phyloP scores from a whole-genome alignment of 768 basidiomycete species.

The Cubamyces sp. region DNA sequence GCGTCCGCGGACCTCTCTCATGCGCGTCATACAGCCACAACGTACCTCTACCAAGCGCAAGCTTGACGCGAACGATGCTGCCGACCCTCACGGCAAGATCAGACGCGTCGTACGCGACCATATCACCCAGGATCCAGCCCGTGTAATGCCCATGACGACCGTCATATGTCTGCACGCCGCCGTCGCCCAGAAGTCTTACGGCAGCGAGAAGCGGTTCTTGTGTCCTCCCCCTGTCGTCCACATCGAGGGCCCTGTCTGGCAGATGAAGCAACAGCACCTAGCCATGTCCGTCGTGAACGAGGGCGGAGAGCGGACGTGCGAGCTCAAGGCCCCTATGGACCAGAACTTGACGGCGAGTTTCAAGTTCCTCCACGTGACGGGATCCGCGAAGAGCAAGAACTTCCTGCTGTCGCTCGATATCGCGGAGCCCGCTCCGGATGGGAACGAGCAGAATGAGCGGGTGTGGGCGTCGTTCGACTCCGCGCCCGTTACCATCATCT shows the following conservation, averaged over 20 bases:
- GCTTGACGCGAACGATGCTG: slow-evolving; percentile 62
- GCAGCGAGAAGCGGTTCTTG: slow-evolving; percentile 92
- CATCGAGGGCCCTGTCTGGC: slow-evolving; percentile 87
- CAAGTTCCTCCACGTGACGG: slow-evolving; percentile 89
- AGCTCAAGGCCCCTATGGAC: slow-evolving; percentile 83
- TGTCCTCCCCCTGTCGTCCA: slow-evolving; percentile 94
- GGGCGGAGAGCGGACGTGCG: slow-evolving; percentile 79
- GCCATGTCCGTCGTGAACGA: slow-evolving; percentile 88
- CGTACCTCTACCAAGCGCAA: slow-evolving; percentile 71
- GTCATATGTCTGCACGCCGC: slow-evolving; percentile 90
- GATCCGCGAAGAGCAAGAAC: slow-evolving; percentile 87
- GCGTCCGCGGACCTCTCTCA: slow-evolving; percentile 18
- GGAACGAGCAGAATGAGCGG: slow-evolving; percentile 56
- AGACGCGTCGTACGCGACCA: slow-evolving; percentile 85
- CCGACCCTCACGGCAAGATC: slow-evolving; percentile 77
- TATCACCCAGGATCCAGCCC: slow-evolving; percentile 72
- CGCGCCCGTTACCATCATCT: slow-evolving; percentile 91
- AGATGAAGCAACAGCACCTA: slow-evolving; percentile 78
- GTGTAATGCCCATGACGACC: slow-evolving; percentile 87
- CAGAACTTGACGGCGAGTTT: slow-evolving; percentile 86
- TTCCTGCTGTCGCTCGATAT: slow-evolving; percentile 87
- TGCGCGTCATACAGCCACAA: slow-evolving; percentile 34
- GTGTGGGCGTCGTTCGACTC: slow-evolving; percentile 93
- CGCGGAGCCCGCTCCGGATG: slow-evolving; percentile 63
- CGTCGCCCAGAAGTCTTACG: slow-evolving; percentile 95